Conservation (phyloP, 352 stramenopile genomes). For the Phytopythium mirpurense region DNA sequence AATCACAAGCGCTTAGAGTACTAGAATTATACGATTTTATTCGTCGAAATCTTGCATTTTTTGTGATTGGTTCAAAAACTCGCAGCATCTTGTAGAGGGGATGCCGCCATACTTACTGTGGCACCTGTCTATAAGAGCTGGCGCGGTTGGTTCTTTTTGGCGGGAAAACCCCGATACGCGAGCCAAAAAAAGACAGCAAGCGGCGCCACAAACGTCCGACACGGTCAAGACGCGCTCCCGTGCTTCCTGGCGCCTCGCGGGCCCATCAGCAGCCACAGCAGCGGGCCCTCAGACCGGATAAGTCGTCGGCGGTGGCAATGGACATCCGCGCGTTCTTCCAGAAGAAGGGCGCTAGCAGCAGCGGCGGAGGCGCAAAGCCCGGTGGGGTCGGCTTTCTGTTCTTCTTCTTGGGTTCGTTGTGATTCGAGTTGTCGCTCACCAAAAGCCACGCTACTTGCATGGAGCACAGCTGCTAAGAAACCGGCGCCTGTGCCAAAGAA, state of each 20-base stretch:
- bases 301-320: conserved; percentile 33
- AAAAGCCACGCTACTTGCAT: too few species aligned
- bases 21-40: too few species aligned
- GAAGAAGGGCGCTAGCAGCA: conserved; percentile 27
- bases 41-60: too few species aligned
- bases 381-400: conserved; percentile 1
- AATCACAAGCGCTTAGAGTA: too few species aligned
- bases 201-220: neutral
- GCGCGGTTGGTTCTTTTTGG: conserved; percentile 11
- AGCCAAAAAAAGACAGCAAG: conserved; percentile 2
- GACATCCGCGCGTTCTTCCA: conserved; percentile 86
- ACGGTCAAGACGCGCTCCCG: neutral
- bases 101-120: too few species aligned
- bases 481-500: neutral
- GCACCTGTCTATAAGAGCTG: conserved; percentile 10
- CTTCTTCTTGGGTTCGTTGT: neutral
- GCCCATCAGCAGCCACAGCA: neutral
- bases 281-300: too few species aligned
- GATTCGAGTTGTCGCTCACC: too few species aligned
- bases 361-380: conserved; percentile 4
- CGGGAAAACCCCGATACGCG: conserved; percentile 14
- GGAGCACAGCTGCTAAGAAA: conserved; percentile 15
- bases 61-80: too few species aligned
- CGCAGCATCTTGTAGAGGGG: too few species aligned
- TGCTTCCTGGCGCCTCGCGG: neutral